These are phyloP conservation scores for Leonotis leonurus DNA, from an alignment of 257 asterid species.

Conservation along the genomic window DNA sequence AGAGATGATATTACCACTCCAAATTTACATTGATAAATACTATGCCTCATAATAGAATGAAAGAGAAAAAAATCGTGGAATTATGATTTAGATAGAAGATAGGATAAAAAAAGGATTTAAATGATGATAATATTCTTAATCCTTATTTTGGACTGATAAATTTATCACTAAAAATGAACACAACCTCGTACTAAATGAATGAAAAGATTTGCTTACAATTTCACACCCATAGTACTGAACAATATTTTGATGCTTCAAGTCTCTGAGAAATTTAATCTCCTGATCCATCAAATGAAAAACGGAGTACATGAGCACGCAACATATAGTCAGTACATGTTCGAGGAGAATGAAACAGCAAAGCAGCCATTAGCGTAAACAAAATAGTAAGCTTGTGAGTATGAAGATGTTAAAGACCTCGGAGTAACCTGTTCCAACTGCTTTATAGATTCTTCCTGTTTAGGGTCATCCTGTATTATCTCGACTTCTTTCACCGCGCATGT, in stretches of 20 bases:
- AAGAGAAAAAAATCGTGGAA: too few relatives aligned
- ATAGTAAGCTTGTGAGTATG: neutral
- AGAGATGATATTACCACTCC: too few relatives aligned
- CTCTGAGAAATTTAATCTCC: slow-evolving; percentile 77
- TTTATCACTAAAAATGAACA: too few relatives aligned
- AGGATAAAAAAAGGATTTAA: neutral
- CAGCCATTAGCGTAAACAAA: neutral
- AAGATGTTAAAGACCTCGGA: slow-evolving; percentile 15
- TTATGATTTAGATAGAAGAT: too few relatives aligned
- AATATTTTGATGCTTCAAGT: slow-evolving; percentile 73
- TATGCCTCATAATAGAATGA: too few relatives aligned
- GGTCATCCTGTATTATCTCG: slow-evolving; percentile 63
- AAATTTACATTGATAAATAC: too few relatives aligned
- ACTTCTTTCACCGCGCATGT: slow-evolving; percentile 87
- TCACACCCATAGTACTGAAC: slow-evolving; percentile 82
- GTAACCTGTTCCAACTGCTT: slow-evolving; percentile 81
- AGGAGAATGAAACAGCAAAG: neutral
- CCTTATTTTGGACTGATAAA: too few relatives aligned
- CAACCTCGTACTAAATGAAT: too few relatives aligned
- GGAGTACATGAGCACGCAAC: slow-evolving; percentile 6
- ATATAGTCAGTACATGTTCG: neutral
- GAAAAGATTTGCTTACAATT: slow-evolving; percentile 40
- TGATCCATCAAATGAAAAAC: slow-evolving; percentile 21
- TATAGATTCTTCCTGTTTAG: slow-evolving; percentile 56
- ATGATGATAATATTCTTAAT: too few relatives aligned